Base-by-base conservation (phyloP, 106 monocot genomes). In the Iris macrosiphon region DNA sequence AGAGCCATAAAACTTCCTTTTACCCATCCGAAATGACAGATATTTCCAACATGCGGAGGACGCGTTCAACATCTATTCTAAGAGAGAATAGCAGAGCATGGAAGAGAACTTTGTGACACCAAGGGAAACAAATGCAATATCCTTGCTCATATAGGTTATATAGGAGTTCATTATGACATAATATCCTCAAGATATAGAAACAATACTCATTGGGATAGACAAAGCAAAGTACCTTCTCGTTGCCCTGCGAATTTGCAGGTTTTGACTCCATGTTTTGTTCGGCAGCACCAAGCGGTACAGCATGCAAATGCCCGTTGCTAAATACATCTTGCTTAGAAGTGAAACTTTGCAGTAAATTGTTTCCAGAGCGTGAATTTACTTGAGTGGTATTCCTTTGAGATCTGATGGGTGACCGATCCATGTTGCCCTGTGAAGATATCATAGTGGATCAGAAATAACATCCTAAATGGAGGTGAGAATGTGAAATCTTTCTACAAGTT, bases 191-290 rank as follows among this genome's bases (percentile, higher is more conserved):
- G n/a, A n/a, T n/a, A n/a, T n/a, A n/a, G n/a, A n/a, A n/a, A n/a
- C n/a, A n/a, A n/a, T n/a, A n/a, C n/a, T n/a, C n/a, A n/a, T n/a
- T n/a, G n/a, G n/a, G n/a, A n/a, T n/a, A n/a, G n/a, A n/a, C n/a
- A n/a, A n/a, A n/a, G n/a, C n/a, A n/a, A 62, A 59, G 18, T 55
- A 86, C 80, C 79, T 75, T 65, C 12, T 53, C 72, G 66, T 51
- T 61, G 3, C 24, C 42, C 16, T 34, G 54, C 33, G 59, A 63
- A 65, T 61, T 65, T 39, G 40, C 38, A 44, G n/a, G n/a, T n/a
- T n/a, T n/a, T n/a, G n/a, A n/a, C n/a, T n/a, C n/a, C n/a, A 55
- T 37, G 24, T 65, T 79, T 45, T 33, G 49, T 37, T 57, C 48
- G 12, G 54, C 20, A 31, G 33, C 43, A 45, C 65, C 67, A 61